Conservation (phyloP, 2,329 filamentous ascomycete species). For the Dothidotthia symphoricarpi region DNA sequence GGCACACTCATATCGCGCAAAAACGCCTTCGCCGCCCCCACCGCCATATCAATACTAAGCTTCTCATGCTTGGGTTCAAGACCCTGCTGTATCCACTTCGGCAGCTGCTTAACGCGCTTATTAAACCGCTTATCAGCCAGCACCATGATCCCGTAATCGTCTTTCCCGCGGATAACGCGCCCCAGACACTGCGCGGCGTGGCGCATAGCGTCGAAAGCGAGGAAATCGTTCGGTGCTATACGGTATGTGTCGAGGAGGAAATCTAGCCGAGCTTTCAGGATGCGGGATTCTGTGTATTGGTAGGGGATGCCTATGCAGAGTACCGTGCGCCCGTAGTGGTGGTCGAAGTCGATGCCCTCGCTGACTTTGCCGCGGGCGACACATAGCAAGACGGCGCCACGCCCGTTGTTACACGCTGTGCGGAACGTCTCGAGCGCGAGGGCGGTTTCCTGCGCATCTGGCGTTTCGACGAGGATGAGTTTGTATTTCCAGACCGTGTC, state of each 20-base stretch:
- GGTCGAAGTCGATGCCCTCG: conserved; percentile 98
- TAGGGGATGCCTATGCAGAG: conserved; percentile 96
- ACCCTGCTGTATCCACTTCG: conserved; percentile 94
- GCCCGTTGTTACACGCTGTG: conserved; percentile 94
- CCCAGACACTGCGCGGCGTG: conserved; percentile 96
- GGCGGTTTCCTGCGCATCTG: conserved; percentile 94
- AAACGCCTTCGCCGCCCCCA: conserved; percentile 85
- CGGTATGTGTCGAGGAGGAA: conserved; percentile 97
- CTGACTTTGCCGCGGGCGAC: conserved; percentile 96
- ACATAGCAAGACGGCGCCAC: conserved; percentile 88
- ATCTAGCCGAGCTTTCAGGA: conserved; percentile 90
- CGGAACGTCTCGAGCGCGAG: conserved; percentile 94
- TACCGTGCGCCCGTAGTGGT: conserved; percentile 95
- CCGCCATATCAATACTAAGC: conserved; percentile 91
- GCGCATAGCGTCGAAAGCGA: conserved; percentile 99
- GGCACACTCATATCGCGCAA: conserved; percentile 89
- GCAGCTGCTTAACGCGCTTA: conserved; percentile 85
- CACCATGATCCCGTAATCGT: conserved; percentile 99
- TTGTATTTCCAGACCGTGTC: conserved; percentile 99
- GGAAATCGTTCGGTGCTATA: conserved; percentile 94
- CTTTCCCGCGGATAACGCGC: conserved; percentile 90
- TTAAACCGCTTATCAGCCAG: conserved; percentile 90
- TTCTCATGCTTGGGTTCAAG: conserved; percentile 83
- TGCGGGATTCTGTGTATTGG: conserved; percentile 97
- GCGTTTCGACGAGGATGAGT: conserved; percentile 94